Evolutionary conservation across 441 rosid genomes (phyloP).

Genomic region (Theobroma grandiflorum): DNA sequence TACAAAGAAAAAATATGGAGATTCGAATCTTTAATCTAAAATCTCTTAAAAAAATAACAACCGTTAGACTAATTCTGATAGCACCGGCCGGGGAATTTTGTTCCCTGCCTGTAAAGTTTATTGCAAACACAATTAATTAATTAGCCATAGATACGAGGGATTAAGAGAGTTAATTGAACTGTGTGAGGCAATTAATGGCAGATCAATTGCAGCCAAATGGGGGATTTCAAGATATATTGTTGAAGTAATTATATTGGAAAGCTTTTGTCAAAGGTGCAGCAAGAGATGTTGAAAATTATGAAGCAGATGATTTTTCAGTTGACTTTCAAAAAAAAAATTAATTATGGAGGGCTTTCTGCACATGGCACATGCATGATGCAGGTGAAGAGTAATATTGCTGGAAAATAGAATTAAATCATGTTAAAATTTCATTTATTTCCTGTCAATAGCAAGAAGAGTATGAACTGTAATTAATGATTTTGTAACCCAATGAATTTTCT

Average conservation of each 20-base stretch:
- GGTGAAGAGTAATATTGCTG: not conserved
- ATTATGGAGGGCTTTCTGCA: not conserved
- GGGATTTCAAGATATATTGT: not conserved
- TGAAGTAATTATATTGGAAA: not conserved
- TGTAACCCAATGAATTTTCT: too few species aligned
- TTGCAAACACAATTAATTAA: not conserved
- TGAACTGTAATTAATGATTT: too few species aligned
- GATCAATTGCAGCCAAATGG: not conserved
- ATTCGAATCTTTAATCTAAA: too few species aligned
- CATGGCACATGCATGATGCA: constrained; percentile 1
- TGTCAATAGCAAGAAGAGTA: too few species aligned
- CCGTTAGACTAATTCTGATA: too few species aligned
- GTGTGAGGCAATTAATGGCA: not conserved
- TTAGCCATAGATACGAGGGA: not conserved
- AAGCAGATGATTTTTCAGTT: not conserved
- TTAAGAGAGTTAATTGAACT: not conserved
- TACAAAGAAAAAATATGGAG: too few species aligned
- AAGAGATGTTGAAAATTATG: not conserved
- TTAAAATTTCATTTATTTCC: too few species aligned
- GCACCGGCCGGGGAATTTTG: not conserved
- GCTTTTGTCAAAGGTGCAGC: not conserved
- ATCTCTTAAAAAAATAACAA: too few species aligned
- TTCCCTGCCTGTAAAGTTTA: not conserved
- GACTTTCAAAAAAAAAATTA: not conserved
- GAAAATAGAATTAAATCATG: too few species aligned